phyloP scores from a whole-genome alignment of 805 yeast species.

The Candida peoriensis region DNA sequence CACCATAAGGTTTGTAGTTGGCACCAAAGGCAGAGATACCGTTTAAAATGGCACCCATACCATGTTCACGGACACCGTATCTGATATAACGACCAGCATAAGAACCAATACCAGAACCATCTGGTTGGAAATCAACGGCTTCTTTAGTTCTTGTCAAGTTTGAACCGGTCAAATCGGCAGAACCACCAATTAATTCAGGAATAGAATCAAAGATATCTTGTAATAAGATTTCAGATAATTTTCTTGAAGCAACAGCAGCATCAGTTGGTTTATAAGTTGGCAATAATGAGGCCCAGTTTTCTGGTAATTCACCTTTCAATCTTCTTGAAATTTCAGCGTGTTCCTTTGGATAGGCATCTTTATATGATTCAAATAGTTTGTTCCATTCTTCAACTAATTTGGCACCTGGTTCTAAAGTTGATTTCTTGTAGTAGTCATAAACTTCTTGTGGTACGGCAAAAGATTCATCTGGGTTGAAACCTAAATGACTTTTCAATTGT shows the following conservation, averaged over 20 bases:
- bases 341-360: constrained; percentile 64
- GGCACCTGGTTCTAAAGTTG: constrained; percentile 56
- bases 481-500: constrained; percentile 78
- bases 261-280: constrained; percentile 80
- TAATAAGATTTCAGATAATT: constrained; percentile 80
- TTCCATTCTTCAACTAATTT: constrained; percentile 76
- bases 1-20: constrained; percentile 87
- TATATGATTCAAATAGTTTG: constrained; percentile 53
- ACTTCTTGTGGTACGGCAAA: constrained; percentile 85
- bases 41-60: constrained; percentile 97
- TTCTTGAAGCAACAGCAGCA: constrained; percentile 87
- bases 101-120: constrained; percentile 71
- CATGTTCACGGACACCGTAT: constrained; percentile 99
- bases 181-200: constrained; percentile 95
- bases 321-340: constrained; percentile 82
- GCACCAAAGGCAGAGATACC: constrained; percentile 92
- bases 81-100: constrained; percentile 91
- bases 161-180: constrained; percentile 97
- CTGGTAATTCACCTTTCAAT: constrained; percentile 72
- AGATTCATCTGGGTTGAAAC: constrained; percentile 80
- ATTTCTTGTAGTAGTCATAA: constrained; percentile 55
- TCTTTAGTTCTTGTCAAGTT: constrained; percentile 86
- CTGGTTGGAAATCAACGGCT: constrained; percentile 91
- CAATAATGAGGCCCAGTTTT: constrained; percentile 68
- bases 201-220: constrained; percentile 52